Evolutionary conservation across 805 yeast species (phyloP).

Genomic region (Saturnispora diversa): DNA sequence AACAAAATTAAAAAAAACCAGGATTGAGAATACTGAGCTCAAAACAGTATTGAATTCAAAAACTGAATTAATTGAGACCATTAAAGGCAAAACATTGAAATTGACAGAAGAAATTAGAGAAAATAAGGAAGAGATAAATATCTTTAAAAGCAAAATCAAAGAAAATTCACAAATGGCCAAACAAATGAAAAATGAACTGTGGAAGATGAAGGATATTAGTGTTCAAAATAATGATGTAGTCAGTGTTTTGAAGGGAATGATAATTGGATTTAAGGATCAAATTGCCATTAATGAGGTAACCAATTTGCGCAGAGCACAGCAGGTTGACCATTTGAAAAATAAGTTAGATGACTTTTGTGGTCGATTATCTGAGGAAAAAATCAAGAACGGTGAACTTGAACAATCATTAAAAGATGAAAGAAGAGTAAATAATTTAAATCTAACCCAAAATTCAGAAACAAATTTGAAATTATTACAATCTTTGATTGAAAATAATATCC

Average conservation of each 20-base stretch:
- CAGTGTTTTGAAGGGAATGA: slow-evolving; percentile 11
- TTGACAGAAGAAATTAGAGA: slow-evolving; percentile 9
- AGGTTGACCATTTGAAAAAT: slow-evolving; percentile 29
- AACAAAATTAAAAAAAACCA: slow-evolving; percentile 6
- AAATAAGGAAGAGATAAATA: slow-evolving; percentile 6
- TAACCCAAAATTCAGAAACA: slow-evolving; percentile 9
- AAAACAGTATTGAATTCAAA: slow-evolving; percentile 8
- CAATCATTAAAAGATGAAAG: slow-evolving; percentile 17
- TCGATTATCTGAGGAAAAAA: slow-evolving; percentile 39
- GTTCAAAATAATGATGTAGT: slow-evolving; percentile 11
- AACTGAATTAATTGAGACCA: slow-evolving; percentile 5
- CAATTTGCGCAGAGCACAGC: slow-evolving; percentile 13
- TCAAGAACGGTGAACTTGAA: slow-evolving; percentile 28
- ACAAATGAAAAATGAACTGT: slow-evolving; percentile 11
- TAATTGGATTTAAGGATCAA: slow-evolving; percentile 16
- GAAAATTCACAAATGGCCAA: slow-evolving; percentile 4
- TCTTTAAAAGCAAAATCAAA: slow-evolving; percentile 8
- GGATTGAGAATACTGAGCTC: slow-evolving; percentile 9
- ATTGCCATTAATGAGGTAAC: slow-evolving; percentile 10
- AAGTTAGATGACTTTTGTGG: slow-evolving; percentile 39
- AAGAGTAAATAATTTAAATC: slow-evolving; percentile 11
- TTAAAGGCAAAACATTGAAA: slow-evolving; percentile 11
- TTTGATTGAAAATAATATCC: neutral
- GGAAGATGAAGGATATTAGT: slow-evolving; percentile 10
- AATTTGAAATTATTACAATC: neutral